These are phyloP conservation scores for Tetracladium marchalianum DNA, from an alignment of 495 filamentous ascomycete species.

Conservation along the genomic window DNA sequence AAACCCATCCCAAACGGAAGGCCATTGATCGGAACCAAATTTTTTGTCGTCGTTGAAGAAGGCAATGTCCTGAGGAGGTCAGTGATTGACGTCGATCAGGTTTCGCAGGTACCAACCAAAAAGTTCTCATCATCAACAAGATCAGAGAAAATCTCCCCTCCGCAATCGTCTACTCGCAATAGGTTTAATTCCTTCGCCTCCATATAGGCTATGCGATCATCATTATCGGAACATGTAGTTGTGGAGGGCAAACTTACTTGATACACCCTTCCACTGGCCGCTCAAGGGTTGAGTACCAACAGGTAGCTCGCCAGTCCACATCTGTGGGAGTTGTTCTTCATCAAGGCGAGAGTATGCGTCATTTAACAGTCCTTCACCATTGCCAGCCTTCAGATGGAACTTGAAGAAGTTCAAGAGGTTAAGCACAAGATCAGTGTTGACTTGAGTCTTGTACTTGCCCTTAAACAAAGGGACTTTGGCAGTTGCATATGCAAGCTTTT, in stretches of 20 bases:
- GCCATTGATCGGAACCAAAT: constrained; percentile 4
- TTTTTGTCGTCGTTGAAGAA: constrained; percentile 14
- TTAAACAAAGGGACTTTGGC: constrained; percentile 7
- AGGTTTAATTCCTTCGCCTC: background rate
- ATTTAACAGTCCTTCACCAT: constrained; percentile 13
- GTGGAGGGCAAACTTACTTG: constrained; percentile 13
- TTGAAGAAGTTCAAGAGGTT: constrained; percentile 20
- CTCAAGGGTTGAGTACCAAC: constrained; percentile 11
- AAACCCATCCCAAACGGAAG: constrained; percentile 5
- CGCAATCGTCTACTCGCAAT: background rate
- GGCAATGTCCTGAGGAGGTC: constrained; percentile 7
- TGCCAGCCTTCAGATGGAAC: constrained; percentile 14
- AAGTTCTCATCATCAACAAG: constrained; percentile 7
- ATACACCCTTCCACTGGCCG: constrained; percentile 16
- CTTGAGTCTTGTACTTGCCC: constrained; percentile 4
- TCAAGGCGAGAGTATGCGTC: constrained; percentile 9
- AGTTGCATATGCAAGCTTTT: constrained; percentile 8
- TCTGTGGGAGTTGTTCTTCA: constrained; percentile 6
- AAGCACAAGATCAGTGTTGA: constrained; percentile 13
- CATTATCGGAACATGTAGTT: background rate
- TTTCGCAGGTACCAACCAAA: constrained; percentile 3
- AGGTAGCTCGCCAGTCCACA: constrained; percentile 12
- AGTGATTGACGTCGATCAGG: background rate
- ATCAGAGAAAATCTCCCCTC: background rate
- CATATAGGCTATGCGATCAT: constrained; percentile 4